phyloP scores from a whole-genome alignment of 805 yeast species.

The Metschnikowia santaceciliae region DNA sequence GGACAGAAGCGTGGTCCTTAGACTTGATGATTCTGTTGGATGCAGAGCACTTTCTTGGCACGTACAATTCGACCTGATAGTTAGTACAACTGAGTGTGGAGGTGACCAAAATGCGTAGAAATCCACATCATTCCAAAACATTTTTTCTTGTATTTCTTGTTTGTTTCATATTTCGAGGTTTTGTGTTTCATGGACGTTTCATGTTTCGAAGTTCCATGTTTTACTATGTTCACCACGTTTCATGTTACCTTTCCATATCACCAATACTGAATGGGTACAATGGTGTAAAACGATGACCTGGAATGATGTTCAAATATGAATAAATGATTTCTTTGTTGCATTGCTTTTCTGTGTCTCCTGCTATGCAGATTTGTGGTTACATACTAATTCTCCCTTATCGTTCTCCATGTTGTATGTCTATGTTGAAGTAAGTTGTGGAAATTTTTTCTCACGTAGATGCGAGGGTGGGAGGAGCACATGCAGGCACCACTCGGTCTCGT shows the following conservation, averaged over 20 bases:
- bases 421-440: conserved; percentile 12
- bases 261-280: too few relatives aligned
- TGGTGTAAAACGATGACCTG: too few relatives aligned
- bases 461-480: conserved; percentile 7
- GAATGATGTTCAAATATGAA: too few relatives aligned
- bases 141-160: too few relatives aligned
- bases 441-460: conserved; percentile 12
- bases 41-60: conserved; percentile 99
- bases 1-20: conserved; percentile 99
- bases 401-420: conserved; percentile 82
- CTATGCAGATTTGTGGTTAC: conserved; percentile 33
- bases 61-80: conserved; percentile 95
- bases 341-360: neutral
- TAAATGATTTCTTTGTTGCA: too few relatives aligned
- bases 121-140: too few relatives aligned
- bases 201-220: too few relatives aligned
- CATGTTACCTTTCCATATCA: too few relatives aligned
- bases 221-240: too few relatives aligned
- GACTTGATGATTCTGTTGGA: conserved; percentile 99
- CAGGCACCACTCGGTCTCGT: conserved; percentile 4
- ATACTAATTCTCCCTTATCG: conserved; percentile 99
- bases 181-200: too few relatives aligned
- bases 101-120: too few relatives aligned
- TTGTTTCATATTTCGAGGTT: too few relatives aligned
- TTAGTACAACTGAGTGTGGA: conserved; percentile 24